phyloP scores from a whole-genome alignment of 179 eudicot species.

The Spergularia azorica region DNA sequence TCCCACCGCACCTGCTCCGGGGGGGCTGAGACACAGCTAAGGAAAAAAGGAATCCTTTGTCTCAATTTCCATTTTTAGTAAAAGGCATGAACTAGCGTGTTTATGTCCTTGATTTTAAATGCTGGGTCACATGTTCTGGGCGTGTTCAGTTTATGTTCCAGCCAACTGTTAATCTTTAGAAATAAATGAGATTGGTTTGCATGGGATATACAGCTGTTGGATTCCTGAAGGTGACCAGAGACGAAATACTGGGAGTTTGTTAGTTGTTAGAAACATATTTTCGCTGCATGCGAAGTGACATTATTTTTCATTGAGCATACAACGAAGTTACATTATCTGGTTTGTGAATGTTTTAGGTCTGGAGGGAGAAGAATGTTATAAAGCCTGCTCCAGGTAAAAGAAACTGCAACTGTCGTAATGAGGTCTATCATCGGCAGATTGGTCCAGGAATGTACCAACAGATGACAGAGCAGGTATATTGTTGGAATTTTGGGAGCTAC shows the following conservation, averaged over 20 bases:
- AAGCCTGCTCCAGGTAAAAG: conserved; percentile 97
- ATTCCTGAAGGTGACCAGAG: neutral
- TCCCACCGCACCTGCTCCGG: neutral
- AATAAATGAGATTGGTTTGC: neutral
- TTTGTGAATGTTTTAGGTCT: conserved; percentile 51
- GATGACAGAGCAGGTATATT: conserved; percentile 90
- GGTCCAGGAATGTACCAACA: conserved; percentile 99
- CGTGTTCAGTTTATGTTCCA: neutral
- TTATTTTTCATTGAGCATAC: neutral
- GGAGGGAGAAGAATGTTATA: conserved; percentile 95
- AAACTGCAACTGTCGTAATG: conserved; percentile 93
- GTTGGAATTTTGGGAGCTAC: neutral
- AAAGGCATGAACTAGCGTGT: neutral
- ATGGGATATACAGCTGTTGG: neutral
- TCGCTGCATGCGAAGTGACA: no score
- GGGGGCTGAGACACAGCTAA: no score
- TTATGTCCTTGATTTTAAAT: neutral
- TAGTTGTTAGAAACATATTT: neutral
- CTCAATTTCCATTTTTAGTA: neutral
- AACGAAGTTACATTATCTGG: conserved; percentile 12
- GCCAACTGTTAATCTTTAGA: no score
- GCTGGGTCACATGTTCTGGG: neutral
- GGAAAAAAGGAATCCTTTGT: neutral
- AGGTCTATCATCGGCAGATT: conserved; percentile 94
- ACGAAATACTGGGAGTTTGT: neutral